phyloP scores from a whole-genome alignment of 331 rosid species.

The Ulmus americana region DNA sequence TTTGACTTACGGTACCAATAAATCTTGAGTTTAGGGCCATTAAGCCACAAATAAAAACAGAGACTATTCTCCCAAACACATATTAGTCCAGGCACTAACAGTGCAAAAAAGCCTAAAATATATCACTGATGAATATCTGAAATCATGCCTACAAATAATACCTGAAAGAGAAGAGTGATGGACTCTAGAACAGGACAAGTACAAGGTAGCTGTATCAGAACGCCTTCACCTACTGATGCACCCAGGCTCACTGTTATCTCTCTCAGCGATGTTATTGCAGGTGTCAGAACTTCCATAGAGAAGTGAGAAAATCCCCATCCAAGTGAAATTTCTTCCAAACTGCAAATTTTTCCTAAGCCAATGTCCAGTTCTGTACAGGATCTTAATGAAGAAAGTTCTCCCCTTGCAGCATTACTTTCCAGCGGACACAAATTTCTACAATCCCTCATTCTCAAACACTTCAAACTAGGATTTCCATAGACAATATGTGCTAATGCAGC shows the following conservation, averaged over 20 bases:
- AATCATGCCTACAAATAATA: conserved; percentile 25
- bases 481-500: conserved; percentile 51
- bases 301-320: conserved; percentile 77
- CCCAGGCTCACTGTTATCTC: conserved; percentile 59
- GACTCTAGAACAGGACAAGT: conserved; percentile 61
- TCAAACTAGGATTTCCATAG: conserved; percentile 42
- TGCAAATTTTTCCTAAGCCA: conserved; percentile 43
- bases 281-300: conserved; percentile 56
- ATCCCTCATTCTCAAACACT: conserved; percentile 53
- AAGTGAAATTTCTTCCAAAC: conserved; percentile 55
- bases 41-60: no score
- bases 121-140: conserved; percentile 4
- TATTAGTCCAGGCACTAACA: no score
- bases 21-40: no score
- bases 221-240: conserved; percentile 59
- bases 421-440: conserved; percentile 50
- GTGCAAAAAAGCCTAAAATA: background rate
- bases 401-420: conserved; percentile 22
- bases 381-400: conserved; percentile 29
- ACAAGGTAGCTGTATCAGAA: conserved; percentile 41
- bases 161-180: conserved; percentile 66
- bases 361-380: conserved; percentile 32
- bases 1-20: no score
- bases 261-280: conserved; percentile 49
- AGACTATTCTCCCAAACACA: no score